These are phyloP conservation scores for Celoporthe dispersa DNA, from an alignment of 2,329 filamentous ascomycete genomes.

Conservation along the genomic window DNA sequence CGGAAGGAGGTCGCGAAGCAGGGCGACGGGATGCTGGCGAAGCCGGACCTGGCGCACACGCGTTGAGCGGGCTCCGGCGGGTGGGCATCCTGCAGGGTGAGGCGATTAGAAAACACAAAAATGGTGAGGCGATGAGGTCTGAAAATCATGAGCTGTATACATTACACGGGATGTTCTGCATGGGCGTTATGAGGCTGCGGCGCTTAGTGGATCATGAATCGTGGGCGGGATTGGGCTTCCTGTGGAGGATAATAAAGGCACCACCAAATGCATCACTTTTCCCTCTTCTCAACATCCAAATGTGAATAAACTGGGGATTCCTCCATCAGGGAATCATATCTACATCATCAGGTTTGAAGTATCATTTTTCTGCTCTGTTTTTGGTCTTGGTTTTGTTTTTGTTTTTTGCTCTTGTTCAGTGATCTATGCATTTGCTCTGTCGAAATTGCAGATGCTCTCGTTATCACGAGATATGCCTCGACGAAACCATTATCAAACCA, in stretches of 20 bases:
- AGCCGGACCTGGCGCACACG: slow-evolving; percentile 7
- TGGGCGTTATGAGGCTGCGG: slow-evolving; percentile 12
- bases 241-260: background rate
- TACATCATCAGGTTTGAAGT: background rate
- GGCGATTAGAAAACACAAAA: background rate
- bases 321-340: background rate
- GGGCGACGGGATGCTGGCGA: slow-evolving; percentile 32
- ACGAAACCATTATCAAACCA: background rate
- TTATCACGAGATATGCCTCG: background rate
- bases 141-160: background rate
- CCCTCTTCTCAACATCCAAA: background rate
- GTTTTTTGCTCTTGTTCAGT: background rate
- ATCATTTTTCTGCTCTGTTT: background rate
- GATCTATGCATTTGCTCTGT: slow-evolving; percentile 2
- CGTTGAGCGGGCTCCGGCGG: background rate
- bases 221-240: slow-evolving; percentile 1
- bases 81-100: background rate
- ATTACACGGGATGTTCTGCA: slow-evolving; percentile 2
- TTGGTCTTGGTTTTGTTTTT: background rate
- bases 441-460: background rate
- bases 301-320: background rate
- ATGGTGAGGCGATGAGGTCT: background rate
- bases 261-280: slow-evolving; percentile 2
- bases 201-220: background rate
- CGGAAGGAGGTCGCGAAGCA: slow-evolving; percentile 36